Conservation (phyloP, 2,329 filamentous ascomycete genomes). For the Scedosporium apiospermum region DNA sequence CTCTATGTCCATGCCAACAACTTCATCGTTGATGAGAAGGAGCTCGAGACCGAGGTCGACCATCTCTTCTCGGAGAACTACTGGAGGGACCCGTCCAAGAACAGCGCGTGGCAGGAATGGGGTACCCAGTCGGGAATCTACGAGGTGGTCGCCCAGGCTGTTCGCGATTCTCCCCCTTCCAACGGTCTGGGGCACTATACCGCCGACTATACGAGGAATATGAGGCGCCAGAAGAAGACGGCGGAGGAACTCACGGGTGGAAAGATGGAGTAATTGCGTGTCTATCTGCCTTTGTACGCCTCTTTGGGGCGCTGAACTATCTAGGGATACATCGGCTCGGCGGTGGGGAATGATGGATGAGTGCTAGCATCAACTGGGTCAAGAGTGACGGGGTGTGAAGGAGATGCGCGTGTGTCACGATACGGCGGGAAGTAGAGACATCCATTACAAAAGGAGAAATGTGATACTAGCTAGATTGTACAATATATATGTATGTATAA, state of each 20-base stretch:
- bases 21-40: conserved; percentile 76
- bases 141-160: conserved; percentile 31
- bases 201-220: conserved; percentile 33
- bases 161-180: conserved; percentile 20
- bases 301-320: not conserved
- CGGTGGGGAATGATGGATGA: no score
- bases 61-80: conserved; percentile 60
- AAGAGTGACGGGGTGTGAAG: no score
- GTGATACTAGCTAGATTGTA: conserved; percentile 10
- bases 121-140: conserved; percentile 34
- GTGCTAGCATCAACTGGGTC: no score
- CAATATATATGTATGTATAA: conserved; percentile 6
- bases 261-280: conserved; percentile 33
- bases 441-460: conserved; percentile 5
- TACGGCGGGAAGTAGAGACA: not conserved
- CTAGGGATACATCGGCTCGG: no score
- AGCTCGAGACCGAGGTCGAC: conserved; percentile 67
- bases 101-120: conserved; percentile 43
- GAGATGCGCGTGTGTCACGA: not conserved
- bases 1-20: conserved; percentile 81
- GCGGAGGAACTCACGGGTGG: conserved; percentile 52
- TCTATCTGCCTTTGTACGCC: not conserved
- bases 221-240: conserved; percentile 43
- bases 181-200: conserved; percentile 26
- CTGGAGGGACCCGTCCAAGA: conserved; percentile 30